Conservation (phyloP, 2,329 filamentous ascomycete species). For the Didymella keratinophila region DNA sequence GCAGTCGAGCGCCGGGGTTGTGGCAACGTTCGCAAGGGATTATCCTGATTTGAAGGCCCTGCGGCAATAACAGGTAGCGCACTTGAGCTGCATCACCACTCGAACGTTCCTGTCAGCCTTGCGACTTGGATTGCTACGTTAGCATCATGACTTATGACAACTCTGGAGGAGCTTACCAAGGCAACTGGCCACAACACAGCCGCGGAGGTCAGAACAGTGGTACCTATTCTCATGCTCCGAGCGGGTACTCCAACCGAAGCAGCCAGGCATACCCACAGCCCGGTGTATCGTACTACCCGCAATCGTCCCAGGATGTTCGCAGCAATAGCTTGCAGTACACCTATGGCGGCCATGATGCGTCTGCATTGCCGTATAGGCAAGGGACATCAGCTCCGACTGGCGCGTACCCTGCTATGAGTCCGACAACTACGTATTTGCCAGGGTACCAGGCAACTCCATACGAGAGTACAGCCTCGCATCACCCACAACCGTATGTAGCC, state of each 20-base stretch:
- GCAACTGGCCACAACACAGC: slow-evolving; percentile 6
- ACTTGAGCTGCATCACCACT: not conserved
- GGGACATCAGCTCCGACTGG: not conserved
- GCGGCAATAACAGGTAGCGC: too few species aligned
- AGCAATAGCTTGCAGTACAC: not conserved
- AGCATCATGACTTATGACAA: slow-evolving; percentile 10
- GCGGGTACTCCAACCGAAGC: not conserved
- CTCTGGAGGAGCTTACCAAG: slow-evolving; percentile 1
- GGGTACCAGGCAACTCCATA: not conserved
- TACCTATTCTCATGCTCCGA: not conserved
- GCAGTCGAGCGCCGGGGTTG: not conserved
- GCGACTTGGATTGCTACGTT: not conserved
- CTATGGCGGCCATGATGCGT: not conserved
- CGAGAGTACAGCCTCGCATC: not conserved
- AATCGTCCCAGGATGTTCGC: not conserved
- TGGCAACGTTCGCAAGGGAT: slow-evolving; percentile 9
- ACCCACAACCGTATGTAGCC: slow-evolving; percentile 6
- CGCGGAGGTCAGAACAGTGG: not conserved
- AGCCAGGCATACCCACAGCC: not conserved
- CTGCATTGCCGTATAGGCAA: not conserved
- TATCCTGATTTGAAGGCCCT: not conserved
- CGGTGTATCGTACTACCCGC: not conserved
- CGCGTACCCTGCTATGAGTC: not conserved
- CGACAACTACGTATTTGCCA: not conserved
- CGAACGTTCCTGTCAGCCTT: not conserved